phyloP scores from a whole-genome alignment of 148 eudicot genomes.

The Linanthus parryae region DNA sequence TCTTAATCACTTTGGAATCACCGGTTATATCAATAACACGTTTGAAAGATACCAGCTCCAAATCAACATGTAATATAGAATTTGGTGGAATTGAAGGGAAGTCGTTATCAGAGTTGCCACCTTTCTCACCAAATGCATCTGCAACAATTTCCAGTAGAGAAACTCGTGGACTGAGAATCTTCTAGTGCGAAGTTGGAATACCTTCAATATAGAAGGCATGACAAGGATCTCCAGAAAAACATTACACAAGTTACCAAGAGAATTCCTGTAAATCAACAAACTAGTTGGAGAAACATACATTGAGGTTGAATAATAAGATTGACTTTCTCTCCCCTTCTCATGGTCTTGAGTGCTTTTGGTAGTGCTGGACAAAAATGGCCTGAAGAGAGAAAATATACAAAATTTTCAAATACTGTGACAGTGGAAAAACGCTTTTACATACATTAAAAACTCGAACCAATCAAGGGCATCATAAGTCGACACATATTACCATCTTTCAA shows the following conservation, averaged over 20 bases:
- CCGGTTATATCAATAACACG: constrained; percentile 47
- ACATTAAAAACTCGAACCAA: too few species aligned
- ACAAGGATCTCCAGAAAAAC: too few species aligned
- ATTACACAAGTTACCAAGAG: too few species aligned
- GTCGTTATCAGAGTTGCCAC: constrained; percentile 16
- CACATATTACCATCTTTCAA: constrained; percentile 59
- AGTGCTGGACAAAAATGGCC: constrained; percentile 57
- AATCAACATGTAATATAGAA: constrained; percentile 31
- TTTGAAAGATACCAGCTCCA: constrained; percentile 45
- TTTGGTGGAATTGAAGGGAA: constrained; percentile 32
- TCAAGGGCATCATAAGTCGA: too few species aligned
- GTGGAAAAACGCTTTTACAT: background rate
- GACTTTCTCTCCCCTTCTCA: constrained; percentile 59
- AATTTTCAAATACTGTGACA: background rate
- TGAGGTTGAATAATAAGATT: constrained; percentile 46
- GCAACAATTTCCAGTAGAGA: constrained; percentile 14
- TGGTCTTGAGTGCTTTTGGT: constrained; percentile 49
- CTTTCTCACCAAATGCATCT: constrained; percentile 46
- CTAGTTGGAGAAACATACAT: constrained; percentile 27
- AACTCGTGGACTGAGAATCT: background rate
- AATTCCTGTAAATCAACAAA: too few species aligned
- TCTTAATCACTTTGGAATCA: constrained; percentile 56
- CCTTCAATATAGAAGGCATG: too few species aligned
- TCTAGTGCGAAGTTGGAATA: too few species aligned
- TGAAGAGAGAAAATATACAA: constrained; percentile 12